Evolutionary conservation across 1,284 basidiomycete species (phyloP), one percentile per base, ranked within the genome.

Genomic region (Malassezia psittaci): DNA sequence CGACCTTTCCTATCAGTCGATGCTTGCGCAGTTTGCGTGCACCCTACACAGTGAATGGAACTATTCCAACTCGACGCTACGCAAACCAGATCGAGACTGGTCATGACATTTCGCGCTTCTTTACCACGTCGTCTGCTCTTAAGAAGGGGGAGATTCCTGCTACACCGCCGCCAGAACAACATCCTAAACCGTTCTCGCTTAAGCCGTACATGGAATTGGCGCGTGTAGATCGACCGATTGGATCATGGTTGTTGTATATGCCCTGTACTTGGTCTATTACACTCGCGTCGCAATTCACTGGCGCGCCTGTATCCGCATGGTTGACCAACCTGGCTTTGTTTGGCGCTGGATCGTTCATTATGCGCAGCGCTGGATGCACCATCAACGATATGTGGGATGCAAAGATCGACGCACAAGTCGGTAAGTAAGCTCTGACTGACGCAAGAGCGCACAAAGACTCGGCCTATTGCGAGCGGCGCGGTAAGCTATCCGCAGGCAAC

Each of bases 341-440:
- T 69, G 91, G 87, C 1, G 76, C 86, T 3, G 94, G 94, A 0
- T 90, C 94, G 0, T 69, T 96, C 41, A 81, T 98, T 52, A 98
- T 98, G 94, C 84, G 94, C 16, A 90, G 94, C 7, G 94, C 94
- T 6, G 94, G 94, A 5, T 99, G 94, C 75, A 96, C 90, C 0
- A 94, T 98, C 69, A 98, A 98, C 74, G 94, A 99, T 74, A 86
- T 99, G 84, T 98, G 94, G 91, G 94, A 99, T 80, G 81, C 61
- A 83, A 88, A 65, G 81, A 62, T 96, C 55, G 94, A 99, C 78
- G 84, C 83, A 68, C 83, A 85, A 53, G 94, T 98, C 48, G 88
- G 90, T 90, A 71, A 71, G 88, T 75, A 34, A n/a, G 9, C 5
- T 24, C 5, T 19, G n/a, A 18, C 44, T 16, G 18, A 32, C n/a